Percentiles rank a stretch among this genome's conserved stretches.
phyloP scores from a whole-genome alignment of 805 yeast species.

The Saturnispora gosingensis region DNA sequence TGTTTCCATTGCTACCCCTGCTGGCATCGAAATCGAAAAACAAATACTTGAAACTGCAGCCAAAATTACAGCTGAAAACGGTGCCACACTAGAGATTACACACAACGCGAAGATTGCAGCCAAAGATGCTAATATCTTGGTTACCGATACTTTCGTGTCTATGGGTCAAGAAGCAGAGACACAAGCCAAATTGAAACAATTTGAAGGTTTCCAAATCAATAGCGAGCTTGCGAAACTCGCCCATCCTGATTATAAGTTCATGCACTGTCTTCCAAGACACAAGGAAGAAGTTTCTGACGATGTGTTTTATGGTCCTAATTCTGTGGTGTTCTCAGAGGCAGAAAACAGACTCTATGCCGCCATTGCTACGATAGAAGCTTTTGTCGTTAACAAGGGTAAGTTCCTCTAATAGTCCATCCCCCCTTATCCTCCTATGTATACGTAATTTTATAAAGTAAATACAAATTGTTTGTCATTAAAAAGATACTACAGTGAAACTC shows the following conservation, averaged over 20 bases:
- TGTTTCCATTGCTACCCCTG: slow-evolving; percentile 79
- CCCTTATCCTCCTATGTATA: not conserved
- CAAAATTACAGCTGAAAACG: slow-evolving; percentile 41
- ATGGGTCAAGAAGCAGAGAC: slow-evolving; percentile 95
- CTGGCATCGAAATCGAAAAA: slow-evolving; percentile 53
- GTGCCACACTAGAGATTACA: slow-evolving; percentile 45
- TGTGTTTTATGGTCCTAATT: slow-evolving; percentile 74
- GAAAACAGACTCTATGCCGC: slow-evolving; percentile 96
- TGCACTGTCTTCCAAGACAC: slow-evolving; percentile 98
- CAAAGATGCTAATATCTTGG: slow-evolving; percentile 66
- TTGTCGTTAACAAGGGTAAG: slow-evolving; percentile 77
- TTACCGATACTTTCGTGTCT: slow-evolving; percentile 94
- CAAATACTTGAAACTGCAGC: slow-evolving; percentile 47
- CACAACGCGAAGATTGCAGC: slow-evolving; percentile 74
- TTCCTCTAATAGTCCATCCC: slow-evolving; percentile 17
- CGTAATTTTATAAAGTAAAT: not conserved
- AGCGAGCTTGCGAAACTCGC: slow-evolving; percentile 53
- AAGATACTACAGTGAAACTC: not conserved
- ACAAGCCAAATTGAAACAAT: slow-evolving; percentile 61
- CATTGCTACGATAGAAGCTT: slow-evolving; percentile 83
- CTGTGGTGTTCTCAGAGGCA: slow-evolving; percentile 90
- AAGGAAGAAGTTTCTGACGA: slow-evolving; percentile 90
- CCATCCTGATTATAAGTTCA: slow-evolving; percentile 73
- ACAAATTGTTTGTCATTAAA: not conserved
- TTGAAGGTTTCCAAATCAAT: slow-evolving; percentile 80